phyloP scores from a whole-genome alignment of 2,329 filamentous ascomycete genomes.

The Pseudogymnoascus sp. region DNA sequence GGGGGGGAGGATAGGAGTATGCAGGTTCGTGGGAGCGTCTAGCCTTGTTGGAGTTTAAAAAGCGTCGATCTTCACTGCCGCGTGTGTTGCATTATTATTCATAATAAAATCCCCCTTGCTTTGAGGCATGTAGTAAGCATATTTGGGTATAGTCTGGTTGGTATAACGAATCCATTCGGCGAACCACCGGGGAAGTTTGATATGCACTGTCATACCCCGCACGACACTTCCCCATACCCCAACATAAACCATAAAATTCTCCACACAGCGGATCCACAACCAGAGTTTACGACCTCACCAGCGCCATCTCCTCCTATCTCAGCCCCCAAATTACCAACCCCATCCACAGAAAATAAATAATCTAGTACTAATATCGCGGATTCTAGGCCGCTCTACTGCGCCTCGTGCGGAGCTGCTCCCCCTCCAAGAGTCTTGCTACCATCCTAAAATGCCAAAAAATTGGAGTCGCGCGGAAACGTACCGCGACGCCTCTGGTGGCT shows the following conservation, averaged over 20 bases:
- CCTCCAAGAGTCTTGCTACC: background rate
- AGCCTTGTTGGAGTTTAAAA: background rate
- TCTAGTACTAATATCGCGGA: background rate
- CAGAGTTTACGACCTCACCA: background rate
- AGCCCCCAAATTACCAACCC: background rate
- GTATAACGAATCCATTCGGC: background rate
- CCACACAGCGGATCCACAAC: background rate
- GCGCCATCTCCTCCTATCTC: background rate
- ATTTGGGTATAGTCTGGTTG: background rate
- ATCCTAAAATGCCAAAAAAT: background rate
- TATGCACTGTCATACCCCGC: constrained; percentile 1
- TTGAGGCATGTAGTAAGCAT: background rate
- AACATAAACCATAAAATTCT: background rate
- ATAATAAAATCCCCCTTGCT: background rate
- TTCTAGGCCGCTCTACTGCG: background rate
- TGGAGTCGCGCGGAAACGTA: background rate
- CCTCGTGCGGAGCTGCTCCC: background rate
- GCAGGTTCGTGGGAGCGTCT: background rate
- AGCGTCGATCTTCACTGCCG: background rate
- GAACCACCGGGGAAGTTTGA: background rate
- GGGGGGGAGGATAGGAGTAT: background rate
- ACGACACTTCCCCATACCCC: background rate
- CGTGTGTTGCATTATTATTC: background rate
- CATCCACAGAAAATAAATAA: background rate
- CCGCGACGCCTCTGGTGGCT: background rate